Evolutionary conservation across 805 yeast genomes (phyloP).

Genomic region (Candida gorgasii): DNA sequence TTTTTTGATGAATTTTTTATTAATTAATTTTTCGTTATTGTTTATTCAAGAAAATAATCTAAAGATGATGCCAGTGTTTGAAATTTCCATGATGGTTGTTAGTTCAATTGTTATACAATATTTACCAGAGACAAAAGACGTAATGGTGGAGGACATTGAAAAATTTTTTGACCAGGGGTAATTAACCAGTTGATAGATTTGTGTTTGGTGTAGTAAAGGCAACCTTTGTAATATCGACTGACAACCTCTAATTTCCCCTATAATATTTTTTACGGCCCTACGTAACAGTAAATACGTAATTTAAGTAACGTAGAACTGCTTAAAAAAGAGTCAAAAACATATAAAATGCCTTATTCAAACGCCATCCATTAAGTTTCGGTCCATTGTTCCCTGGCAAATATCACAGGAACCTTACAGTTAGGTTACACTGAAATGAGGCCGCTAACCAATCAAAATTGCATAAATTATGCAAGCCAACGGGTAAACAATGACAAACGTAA

Average conservation of each 20-base stretch:
- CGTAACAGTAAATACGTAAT: not conserved
- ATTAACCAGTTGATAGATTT: not conserved
- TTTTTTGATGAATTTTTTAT: slow-evolving; percentile 12
- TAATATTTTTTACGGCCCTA: too few species aligned
- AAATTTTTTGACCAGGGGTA: not conserved
- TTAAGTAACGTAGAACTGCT: not conserved
- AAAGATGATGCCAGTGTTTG: slow-evolving; percentile 11
- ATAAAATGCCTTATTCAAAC: not conserved
- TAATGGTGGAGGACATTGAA: slow-evolving; percentile 4
- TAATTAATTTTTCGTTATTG: slow-evolving; percentile 11
- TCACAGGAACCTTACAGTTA: not conserved
- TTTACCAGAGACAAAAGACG: slow-evolving; percentile 16
- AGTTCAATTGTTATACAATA: not conserved
- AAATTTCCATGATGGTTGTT: slow-evolving; percentile 9
- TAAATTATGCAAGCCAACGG: not conserved
- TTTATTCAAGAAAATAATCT: slow-evolving; percentile 3
- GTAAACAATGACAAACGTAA: not conserved
- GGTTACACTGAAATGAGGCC: not conserved
- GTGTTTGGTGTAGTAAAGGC: not conserved
- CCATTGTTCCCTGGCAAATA: not conserved
- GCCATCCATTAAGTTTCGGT: not conserved
- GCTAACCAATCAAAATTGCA: not conserved
- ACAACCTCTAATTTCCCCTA: too few species aligned
- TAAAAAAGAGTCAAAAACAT: too few species aligned
- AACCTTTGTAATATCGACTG: too few species aligned